Evolutionary conservation across 2,329 filamentous ascomycete species (phyloP), one percentile per base, ranked within the genome.

Genomic region (Mycosphaerella arachidis): DNA sequence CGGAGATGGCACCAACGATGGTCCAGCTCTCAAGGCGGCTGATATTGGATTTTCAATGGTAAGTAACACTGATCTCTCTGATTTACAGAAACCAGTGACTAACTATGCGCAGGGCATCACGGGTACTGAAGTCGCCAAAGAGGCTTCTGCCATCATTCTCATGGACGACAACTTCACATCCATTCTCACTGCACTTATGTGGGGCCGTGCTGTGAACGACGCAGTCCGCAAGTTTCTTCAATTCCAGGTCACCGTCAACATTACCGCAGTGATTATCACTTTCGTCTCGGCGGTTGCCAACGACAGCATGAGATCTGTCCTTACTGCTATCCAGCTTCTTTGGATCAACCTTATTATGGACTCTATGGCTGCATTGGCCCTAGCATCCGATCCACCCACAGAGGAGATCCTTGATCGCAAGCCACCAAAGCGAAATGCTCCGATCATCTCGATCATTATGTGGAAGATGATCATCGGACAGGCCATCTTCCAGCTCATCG

Each of bases 381-480:
- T 96, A 55, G 92, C 92, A 1, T 96, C 92, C 1, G 92, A 96
- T 72, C 90, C 91, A 16, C 92, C 92, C 0, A 89, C 89, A 6
- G 87, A 89, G 55, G 89, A 86, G 66, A 87, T 96, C 29, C 78
- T 96, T 53, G 80, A 96, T 68, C 86, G 92, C 59, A 91, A 90
- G 74, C 90, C 90, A 1, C 85, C 90, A 56, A 83, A 86, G 4
- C 92, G 91, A 70, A 86, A 84, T 31, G 87, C 87, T 6, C 82
- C 88, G 1, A 79, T 93, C 8, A 93, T 97, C 67, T 95, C 91
- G 1, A 79, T 88, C 37, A 92, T 88, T 18, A 97, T 97, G 93
- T 96, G 93, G 93, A 97, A 97, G 81, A 97, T 97, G 93, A 97
- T 97, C 63, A 83, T 96, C 52, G 93, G 92, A 2, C 92, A 97